phyloP scores from a whole-genome alignment of 208 protist genomes.

The Dictyostelium gargantuum region DNA sequence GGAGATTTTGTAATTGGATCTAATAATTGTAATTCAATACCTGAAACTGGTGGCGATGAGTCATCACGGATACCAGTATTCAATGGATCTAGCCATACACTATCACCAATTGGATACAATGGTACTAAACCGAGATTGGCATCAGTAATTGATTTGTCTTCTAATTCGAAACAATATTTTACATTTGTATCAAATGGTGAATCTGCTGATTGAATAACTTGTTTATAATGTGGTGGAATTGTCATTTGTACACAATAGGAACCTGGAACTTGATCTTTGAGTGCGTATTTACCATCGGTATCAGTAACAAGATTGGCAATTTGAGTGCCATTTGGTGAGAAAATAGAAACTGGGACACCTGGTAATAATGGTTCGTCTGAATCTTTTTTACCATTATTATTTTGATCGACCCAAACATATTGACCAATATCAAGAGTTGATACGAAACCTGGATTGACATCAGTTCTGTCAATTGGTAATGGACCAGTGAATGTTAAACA shows the following conservation, averaged over 20 bases:
- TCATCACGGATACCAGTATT: background rate
- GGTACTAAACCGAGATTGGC: background rate
- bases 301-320: background rate
- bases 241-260: background rate
- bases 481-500: background rate
- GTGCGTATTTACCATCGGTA: background rate
- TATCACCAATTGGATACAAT: background rate
- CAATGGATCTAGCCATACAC: background rate
- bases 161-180: background rate
- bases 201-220: background rate
- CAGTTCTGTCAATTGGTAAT: background rate
- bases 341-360: background rate
- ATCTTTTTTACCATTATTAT: background rate
- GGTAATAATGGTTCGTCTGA: background rate
- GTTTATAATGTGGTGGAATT: background rate
- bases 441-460: background rate
- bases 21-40: background rate
- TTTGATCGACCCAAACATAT: background rate
- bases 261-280: background rate
- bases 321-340: background rate
- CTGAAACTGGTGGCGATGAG: too few relatives aligned
- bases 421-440: background rate
- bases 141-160: background rate
- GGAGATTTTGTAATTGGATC: background rate
- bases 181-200: background rate